Conservation (phyloP, 345 rosid species). For the Brassica incana region DNA sequence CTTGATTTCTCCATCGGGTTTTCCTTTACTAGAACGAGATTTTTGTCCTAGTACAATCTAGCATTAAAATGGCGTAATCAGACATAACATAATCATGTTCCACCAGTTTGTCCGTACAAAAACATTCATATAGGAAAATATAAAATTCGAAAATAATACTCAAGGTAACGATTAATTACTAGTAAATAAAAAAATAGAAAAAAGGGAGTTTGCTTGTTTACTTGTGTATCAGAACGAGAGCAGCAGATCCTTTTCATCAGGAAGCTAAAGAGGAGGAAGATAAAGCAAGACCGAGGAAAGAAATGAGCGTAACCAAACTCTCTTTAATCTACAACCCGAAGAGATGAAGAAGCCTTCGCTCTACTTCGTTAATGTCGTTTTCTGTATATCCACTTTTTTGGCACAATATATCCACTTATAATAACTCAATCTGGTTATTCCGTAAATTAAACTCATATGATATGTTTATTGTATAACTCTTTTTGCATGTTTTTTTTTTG, state of each 20-base stretch:
- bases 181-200: neutral
- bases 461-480: neutral
- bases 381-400: neutral
- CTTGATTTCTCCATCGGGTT: slow-evolving; percentile 50
- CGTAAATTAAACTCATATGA: neutral
- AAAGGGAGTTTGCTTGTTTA: neutral
- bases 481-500: slow-evolving; percentile 6
- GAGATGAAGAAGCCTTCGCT: slow-evolving; percentile 3
- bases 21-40: slow-evolving; percentile 61
- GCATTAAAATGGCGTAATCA: neutral
- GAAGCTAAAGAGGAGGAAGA: neutral
- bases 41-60: slow-evolving; percentile 50
- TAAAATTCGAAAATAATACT: neutral
- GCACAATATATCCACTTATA: neutral
- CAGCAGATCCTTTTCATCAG: slow-evolving; percentile 29
- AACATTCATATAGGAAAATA: neutral
- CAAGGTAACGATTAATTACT: neutral
- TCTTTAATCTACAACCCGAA: neutral
- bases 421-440: neutral
- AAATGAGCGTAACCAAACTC: slow-evolving; percentile 12
- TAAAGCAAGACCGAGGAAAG: neutral
- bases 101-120: neutral
- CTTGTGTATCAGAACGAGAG: slow-evolving; percentile 27
- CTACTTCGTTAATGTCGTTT: slow-evolving; percentile 30
- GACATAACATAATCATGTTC: neutral